These are phyloP conservation scores for Metrosideros polymorpha DNA, from an alignment of 441 rosid species.

Conservation along the genomic window DNA sequence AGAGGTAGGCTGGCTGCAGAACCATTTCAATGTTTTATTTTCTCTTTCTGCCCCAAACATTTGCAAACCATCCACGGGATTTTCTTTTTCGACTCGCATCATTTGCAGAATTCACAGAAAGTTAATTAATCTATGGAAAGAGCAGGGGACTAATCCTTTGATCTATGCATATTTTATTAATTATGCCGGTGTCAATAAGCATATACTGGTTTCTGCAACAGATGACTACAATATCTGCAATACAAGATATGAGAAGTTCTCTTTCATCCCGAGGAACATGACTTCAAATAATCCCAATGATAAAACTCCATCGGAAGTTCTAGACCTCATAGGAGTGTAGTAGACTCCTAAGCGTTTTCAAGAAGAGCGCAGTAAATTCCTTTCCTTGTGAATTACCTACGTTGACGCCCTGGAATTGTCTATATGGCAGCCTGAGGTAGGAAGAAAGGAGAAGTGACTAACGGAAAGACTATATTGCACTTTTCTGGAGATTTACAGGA, in stretches of 20 bases:
- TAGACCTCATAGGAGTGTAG: not conserved
- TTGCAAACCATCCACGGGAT: not conserved
- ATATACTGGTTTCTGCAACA: not conserved
- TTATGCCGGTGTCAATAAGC: not conserved
- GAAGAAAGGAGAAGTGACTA: not conserved
- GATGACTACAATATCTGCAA: not conserved
- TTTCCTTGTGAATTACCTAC: not conserved
- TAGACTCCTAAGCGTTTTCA: not conserved
- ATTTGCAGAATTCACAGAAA: not conserved
- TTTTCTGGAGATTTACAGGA: not conserved
- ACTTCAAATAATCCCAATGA: not conserved
- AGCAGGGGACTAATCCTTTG: not conserved
- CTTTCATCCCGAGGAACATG: not conserved
- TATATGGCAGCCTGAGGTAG: not conserved
- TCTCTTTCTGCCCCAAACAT: not conserved
- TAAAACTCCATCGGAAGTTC: not conserved
- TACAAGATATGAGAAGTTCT: not conserved
- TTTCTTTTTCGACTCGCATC: not conserved
- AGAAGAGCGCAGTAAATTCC: not conserved
- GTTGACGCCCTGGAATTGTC: not conserved
- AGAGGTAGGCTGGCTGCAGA: not conserved
- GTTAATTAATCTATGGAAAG: not conserved
- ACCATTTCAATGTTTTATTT: not conserved
- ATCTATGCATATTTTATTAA: not conserved
- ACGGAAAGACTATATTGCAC: not conserved